Evolutionary conservation across 2,329 filamentous ascomycete species (phyloP), one percentile per base, ranked within the genome.

Genomic region (Fusarium nodosum): DNA sequence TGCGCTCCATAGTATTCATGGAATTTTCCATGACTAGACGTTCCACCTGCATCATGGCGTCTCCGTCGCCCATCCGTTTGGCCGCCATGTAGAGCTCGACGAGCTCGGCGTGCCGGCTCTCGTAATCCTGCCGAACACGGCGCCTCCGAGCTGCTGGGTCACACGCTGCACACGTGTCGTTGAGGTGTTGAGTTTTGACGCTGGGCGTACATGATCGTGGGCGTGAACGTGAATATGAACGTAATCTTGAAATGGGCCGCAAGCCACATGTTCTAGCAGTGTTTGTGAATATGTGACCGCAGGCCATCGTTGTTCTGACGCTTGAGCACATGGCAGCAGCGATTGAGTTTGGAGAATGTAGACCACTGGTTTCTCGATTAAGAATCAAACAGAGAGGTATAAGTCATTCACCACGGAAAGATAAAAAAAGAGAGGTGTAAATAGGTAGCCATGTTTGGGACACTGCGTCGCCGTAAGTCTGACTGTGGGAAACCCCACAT

Each of bases 81-180:
- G 77, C 77, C 24, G 54, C 44, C 15, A 75, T 66, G 60, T 78
- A 75, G 16, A 60, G 60, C 26, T 34, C 48, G 68, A 77, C 73
- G 33, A 80, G 60, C 46, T 60, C 59, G 13, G 66, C 64, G 31
- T 75, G 76, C 6, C 74, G 61, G n/a, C 51, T 58, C 44, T 79
- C 75, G 46, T 78, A 73, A 24, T 75, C 46, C 36, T 69, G 64
- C 45, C 69, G 65, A 41, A 74, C 56, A 12, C 72, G 58, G 62
- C 72, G 72, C 20, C 77, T 74, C 38, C 61, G 70, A 24, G 74
- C 72, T 1, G 72, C 72, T 0, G 77, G 75, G 51, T 82, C 79
- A 63, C 80, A 82, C 8, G 64, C 52, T 10, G 79, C 76, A 69
- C 80, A 82, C n/a, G 77, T 79, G 66, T 80, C 79, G 42, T 76